A percentile compares a stretch with the other conserved stretches of the same genome.
phyloP scores from a whole-genome alignment of 129 eudicot genomes.

The Escallonia herrerae region DNA sequence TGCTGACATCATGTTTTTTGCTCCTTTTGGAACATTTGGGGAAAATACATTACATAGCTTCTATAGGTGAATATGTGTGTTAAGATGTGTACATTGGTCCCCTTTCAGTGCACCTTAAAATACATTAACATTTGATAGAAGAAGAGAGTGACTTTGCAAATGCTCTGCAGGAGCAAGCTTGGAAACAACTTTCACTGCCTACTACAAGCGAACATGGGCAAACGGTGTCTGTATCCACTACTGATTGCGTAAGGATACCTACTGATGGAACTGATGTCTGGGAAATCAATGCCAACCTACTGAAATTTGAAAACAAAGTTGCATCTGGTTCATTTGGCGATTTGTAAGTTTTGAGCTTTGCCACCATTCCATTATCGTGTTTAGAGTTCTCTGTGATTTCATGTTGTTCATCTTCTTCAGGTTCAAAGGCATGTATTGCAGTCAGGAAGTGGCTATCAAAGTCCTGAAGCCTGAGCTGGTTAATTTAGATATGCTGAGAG shows the following conservation, averaged over 20 bases:
- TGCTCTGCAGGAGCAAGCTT: constrained; percentile 30
- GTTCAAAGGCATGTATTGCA: constrained; percentile 69
- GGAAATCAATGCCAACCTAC: constrained; percentile 58
- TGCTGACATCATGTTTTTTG: no score
- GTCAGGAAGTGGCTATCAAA: constrained; percentile 79
- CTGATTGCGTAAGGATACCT: constrained; percentile 51
- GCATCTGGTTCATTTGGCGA: constrained; percentile 83
- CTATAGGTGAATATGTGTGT: no score
- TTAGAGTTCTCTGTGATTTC: constrained; percentile 7
- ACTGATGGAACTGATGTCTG: constrained; percentile 67
- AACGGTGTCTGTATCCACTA: constrained; percentile 13
- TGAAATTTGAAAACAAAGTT: constrained; percentile 50
- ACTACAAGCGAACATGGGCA: constrained; percentile 18
- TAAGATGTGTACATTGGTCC: no score
- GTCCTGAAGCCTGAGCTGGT: constrained; percentile 68
- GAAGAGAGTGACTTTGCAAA: constrained; percentile 2
- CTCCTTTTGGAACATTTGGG: neutral
- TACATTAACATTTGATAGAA: neutral
- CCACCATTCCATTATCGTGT: neutral
- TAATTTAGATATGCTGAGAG: constrained; percentile 60
- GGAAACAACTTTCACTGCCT: constrained; percentile 21
- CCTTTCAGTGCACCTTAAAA: no score
- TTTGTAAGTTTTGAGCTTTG: constrained; percentile 43
- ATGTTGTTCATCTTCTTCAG: constrained; percentile 27
- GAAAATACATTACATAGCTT: no score